Base-by-base conservation (phyloP, 2,329 filamentous ascomycete species). In the Neonectria neomacrospora region DNA sequence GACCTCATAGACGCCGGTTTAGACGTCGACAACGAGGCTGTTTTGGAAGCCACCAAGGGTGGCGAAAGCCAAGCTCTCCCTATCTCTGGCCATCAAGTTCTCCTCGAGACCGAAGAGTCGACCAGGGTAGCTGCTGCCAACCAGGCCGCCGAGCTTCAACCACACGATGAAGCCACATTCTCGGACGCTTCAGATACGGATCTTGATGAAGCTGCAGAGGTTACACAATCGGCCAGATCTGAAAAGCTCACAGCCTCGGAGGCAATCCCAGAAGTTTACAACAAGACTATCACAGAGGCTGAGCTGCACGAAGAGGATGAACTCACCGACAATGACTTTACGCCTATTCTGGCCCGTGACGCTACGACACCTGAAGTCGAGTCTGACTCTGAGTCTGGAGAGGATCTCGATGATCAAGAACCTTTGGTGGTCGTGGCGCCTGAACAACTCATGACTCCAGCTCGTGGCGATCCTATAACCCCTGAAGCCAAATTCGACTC, bases 21-120 rank as follows among this genome's bases (percentile, higher is more conserved):
- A n/a, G 61, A 60, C 8, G 30, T 39, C n/a, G 61, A 59, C 12
- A n/a, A 39, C 2, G 37, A 52, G 28, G 18, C 20, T 34, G 5
- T 37, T 6, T 37, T 60, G n/a, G 42, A 60, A 45, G 18, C 23
- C n/a, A 42, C 22, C 23, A 22, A 42, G 26, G 26, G 41, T 14
- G 18, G 6, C 5, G 54, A 47, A 16, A 28, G 26, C 8, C 18
- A 30, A 12, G 14, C 8, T 8, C 14, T 12, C 18, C 5, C 26
- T 32, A 18, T 37, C 12, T 34, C 22, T 12, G 22, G 45, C 20
- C 41, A 23, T 2, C 10, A 44, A 4, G 14, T 45, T 11, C 26
- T 23, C 23, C 23, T 37, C 8, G 42, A 50, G 10, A 1, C 11
- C 14, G 28, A 50, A 28, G 48, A 48, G 28, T n/a, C 55, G 20